These are phyloP conservation scores for Bacterosira constricta DNA, from an alignment of 108 stramenopile species.

Conservation along the genomic window DNA sequence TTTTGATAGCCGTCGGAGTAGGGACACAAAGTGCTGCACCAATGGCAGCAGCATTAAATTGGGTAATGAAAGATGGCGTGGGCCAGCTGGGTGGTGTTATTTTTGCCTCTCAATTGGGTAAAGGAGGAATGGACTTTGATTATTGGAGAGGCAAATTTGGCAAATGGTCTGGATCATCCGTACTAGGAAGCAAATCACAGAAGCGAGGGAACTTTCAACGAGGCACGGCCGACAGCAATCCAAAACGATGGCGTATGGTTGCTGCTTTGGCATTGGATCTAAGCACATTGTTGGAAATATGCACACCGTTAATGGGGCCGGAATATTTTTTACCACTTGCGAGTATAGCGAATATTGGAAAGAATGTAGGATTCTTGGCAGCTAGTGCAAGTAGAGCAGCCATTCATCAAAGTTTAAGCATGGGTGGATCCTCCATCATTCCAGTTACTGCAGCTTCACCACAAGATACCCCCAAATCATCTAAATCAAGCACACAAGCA, in stretches of 20 bases:
- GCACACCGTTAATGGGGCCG: slow-evolving; percentile 75
- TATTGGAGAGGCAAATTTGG: slow-evolving; percentile 32
- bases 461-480: neutral
- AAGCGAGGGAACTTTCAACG: slow-evolving; percentile 29
- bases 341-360: slow-evolving; percentile 93
- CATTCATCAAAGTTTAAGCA: slow-evolving; percentile 86
- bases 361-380: slow-evolving; percentile 94
- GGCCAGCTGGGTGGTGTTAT: slow-evolving; percentile 94
- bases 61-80: slow-evolving; percentile 97
- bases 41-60: slow-evolving; percentile 96
- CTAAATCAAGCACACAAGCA: neutral
- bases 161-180: neutral
- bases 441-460: neutral
- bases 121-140: slow-evolving; percentile 45
- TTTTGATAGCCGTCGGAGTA: slow-evolving; percentile 91
- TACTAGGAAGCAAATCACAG: neutral
- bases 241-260: slow-evolving; percentile 91
- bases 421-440: slow-evolving; percentile 30
- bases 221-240: slow-evolving; percentile 82
- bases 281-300: slow-evolving; percentile 87
- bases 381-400: slow-evolving; percentile 93
- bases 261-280: slow-evolving; percentile 84
- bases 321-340: slow-evolving; percentile 86
- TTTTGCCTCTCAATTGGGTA: slow-evolving; percentile 87
- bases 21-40: slow-evolving; percentile 86